A percentile compares a stretch with the other conserved stretches of the same genome.
Conservation (phyloP, 2,329 filamentous ascomycete genomes). For the Neoarthrinium moseri region DNA sequence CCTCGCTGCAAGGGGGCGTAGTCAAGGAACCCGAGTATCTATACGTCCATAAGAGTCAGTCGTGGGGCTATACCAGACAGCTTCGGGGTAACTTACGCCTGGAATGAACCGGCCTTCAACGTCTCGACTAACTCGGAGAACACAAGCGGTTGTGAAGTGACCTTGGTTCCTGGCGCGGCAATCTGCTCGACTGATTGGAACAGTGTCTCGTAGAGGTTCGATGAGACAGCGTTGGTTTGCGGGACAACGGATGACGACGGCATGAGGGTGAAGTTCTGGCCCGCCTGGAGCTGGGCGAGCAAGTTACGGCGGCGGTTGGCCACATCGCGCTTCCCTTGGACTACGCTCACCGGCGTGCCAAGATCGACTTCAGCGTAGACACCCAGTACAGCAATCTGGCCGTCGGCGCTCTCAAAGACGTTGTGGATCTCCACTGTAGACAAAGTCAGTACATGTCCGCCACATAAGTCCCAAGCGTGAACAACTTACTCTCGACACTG, state of each 20-base stretch:
- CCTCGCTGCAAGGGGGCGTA: conserved; percentile 48
- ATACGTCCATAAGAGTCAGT: no score
- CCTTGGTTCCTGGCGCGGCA: conserved; percentile 38
- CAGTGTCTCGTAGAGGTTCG: conserved; percentile 44
- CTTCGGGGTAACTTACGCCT: conserved; percentile 25
- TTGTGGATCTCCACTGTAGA: conserved; percentile 54
- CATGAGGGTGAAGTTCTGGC: conserved; percentile 34
- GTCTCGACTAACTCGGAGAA: conserved; percentile 41
- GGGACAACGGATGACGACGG: conserved; percentile 41
- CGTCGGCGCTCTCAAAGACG: conserved; percentile 48
- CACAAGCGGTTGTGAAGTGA: conserved; percentile 37
- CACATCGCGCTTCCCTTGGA: conserved; percentile 13
- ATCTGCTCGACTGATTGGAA: conserved; percentile 41
- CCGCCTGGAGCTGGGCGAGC: conserved; percentile 1
- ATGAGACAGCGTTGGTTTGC: conserved; percentile 30
- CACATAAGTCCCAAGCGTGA: neutral
- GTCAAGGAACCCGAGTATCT: conserved; percentile 47
- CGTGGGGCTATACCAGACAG: no score
- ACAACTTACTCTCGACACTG: conserved; percentile 40
- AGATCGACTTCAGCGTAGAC: conserved; percentile 39
- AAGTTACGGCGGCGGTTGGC: conserved; percentile 12
- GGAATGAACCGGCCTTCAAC: conserved; percentile 35
- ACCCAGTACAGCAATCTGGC: conserved; percentile 42
- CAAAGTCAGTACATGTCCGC: neutral
- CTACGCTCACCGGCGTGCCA: conserved; percentile 14